A percentile compares a stretch with the other conserved stretches of the same genome.
Conservation (phyloP, 176 grass and related monocot species). For the Saccharum spontaneum region DNA sequence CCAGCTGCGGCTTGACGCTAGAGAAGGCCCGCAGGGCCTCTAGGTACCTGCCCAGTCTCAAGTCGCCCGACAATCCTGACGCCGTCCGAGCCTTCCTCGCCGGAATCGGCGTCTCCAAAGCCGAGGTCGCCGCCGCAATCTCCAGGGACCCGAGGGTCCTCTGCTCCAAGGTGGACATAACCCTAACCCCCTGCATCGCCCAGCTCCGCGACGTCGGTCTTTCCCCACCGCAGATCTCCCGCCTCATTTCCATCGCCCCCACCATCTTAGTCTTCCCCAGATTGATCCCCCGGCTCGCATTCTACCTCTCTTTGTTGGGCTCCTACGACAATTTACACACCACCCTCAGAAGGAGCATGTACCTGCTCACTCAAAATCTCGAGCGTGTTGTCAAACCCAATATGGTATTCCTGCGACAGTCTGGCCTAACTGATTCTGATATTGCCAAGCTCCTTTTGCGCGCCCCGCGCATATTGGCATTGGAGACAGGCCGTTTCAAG, state of each 20-base stretch:
- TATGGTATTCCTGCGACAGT: neutral
- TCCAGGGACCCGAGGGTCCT: neutral
- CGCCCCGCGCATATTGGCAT: rapidly evolving
- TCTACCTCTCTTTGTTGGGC: conserved; percentile 2
- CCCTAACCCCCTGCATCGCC: conserved; percentile 19
- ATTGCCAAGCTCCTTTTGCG: neutral
- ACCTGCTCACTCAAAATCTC: neutral
- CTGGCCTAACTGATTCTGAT: neutral
- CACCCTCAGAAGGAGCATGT: neutral
- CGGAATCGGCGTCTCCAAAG: neutral
- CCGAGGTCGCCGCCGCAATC: neutral
- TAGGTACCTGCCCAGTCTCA: neutral
- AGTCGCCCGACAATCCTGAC: neutral
- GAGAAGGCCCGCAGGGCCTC: neutral
- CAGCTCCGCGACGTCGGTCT: conserved; percentile 5
- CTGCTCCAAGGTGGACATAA: neutral
- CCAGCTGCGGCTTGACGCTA: conserved; percentile 21
- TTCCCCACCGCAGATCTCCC: neutral
- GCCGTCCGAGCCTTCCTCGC: no score
- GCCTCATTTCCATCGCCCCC: neutral
- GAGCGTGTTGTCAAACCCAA: neutral
- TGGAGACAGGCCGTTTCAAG: neutral
- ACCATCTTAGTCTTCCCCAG: rapidly evolving
- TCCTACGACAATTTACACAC: neutral
- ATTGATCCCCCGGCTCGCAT: rapidly evolving